A percentile compares a stretch with the other conserved stretches of the same genome.
These are phyloP conservation scores for Cadophora sp. DNA, from an alignment of 2,329 filamentous ascomycete species.

Conservation along the genomic window DNA sequence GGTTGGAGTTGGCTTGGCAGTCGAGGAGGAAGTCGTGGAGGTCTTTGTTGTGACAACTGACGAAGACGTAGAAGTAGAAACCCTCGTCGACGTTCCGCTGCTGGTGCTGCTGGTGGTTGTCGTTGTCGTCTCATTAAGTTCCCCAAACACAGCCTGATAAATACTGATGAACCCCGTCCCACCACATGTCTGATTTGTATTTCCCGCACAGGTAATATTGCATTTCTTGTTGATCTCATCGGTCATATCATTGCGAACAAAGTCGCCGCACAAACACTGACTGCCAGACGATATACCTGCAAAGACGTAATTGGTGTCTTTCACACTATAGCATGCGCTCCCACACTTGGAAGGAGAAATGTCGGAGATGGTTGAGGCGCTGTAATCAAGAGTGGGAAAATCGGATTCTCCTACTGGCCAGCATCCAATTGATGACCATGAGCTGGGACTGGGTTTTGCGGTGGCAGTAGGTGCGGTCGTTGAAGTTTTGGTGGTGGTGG, in stretches of 20 bases:
- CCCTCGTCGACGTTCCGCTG: not conserved
- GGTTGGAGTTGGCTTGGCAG: not conserved
- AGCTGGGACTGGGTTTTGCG: not conserved
- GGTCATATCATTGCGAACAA: not conserved
- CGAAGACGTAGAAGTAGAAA: not conserved
- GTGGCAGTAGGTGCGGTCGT: not conserved
- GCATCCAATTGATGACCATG: not conserved
- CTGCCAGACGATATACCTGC: not conserved
- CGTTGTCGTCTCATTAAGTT: not conserved
- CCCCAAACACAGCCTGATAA: not conserved
- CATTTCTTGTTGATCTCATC: conserved; percentile 1
- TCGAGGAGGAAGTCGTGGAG: not conserved
- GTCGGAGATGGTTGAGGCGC: not conserved
- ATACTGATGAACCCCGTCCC: not conserved
- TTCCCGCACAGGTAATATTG: not conserved
- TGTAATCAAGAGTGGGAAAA: conserved; percentile 1
- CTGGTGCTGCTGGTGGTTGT: not conserved
- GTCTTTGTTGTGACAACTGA: not conserved
- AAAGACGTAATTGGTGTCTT: not conserved
- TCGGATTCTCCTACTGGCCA: not conserved
- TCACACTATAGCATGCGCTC: not conserved
- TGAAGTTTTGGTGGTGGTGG: not conserved
- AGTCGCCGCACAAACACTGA: not conserved
- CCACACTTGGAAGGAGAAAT: conserved; percentile 1
- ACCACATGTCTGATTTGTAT: not conserved